Base-by-base conservation (phyloP, 768 basidiomycete species). In the Hydnum rufescens region DNA sequence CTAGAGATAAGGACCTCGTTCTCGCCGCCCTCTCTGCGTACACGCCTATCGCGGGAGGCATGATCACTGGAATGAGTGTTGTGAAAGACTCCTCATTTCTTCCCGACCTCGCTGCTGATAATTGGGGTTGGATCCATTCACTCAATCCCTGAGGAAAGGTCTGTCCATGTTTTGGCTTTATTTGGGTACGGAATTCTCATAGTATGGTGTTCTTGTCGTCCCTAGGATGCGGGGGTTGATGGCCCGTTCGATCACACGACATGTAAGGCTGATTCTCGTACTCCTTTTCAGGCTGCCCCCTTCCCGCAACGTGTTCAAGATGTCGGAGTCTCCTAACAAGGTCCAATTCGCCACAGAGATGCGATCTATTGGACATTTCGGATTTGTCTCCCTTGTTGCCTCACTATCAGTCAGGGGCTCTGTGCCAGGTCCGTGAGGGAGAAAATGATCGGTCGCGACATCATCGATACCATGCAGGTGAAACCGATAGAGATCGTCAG, bases 401-500 rank as follows among this genome's bases (percentile, higher is more conserved):
- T 47, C 63, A 64, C 52, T 54, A 53, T 50, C 59, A 60, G 59
- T 58, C 51, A 54, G 59, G 54, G 62, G 67, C 58, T 51, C 19
- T 58, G 64, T 50, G 71, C 60, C 39, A 64, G 58, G 6, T 19
- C 46, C 32, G 42, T 42, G 44, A 4, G 23, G 19, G 30, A 65
- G 60, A 23, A 55, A 58, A 62, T 31, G 52, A 44, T 89, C 86
- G 52, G 70, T 68, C 26, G 63, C 65, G 28, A 70, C 58, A 18
- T 70, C 74, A 51, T 77, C 70, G 58, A 90, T 92, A n/a, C 86
- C 86, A 60, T 93, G 92, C 51, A 93, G 67, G 60, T 80, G 75
- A 0, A 71, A 67, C 0, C 72, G 69, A 63, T 95, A 96, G 57
- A 90, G 68, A 16, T 70, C 65, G 1, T 70, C 71, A 22, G 70